Base-by-base conservation (phyloP, 176 grass and related monocot genomes). In the Areca catechu region DNA sequence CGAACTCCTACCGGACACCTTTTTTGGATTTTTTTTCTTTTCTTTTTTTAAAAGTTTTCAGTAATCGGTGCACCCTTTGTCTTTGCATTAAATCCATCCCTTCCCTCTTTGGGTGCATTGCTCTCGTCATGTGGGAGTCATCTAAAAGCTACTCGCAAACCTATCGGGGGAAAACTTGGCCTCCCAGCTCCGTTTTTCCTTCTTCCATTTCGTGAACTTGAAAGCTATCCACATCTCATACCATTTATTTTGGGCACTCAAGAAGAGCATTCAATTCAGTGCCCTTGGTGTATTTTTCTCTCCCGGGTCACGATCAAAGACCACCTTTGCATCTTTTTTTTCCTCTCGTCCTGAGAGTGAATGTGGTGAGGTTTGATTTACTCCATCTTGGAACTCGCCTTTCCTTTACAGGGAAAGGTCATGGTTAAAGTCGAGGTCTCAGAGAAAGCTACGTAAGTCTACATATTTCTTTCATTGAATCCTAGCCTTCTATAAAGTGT, bases 191-290 rank as follows among this genome's bases (percentile, higher is more conserved):
- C 34, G 10, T 2, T 43, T 43, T 43, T 12, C 34, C 60, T 56
- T 27, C 48, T 59, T 24, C 61, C 24, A 21, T 65, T 22, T 62
- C 43, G 67, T 57, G 57, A 67, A 59, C 47, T 57, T 79, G 69
- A 79, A 55, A 73, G 76, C 24, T 50, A 73, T 55, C 61, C 68
- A 72, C 54, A 73, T 49, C 57, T 66, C 72, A 53, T 67, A 58
- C 76, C 63, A 61, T 49, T 61, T 53, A 54, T 47, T 72, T 61
- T 52, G 51, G 76, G 62, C 22, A 72, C 60, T 54, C 60, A 61
- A 53, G 66, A 65, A 62, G 75, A 56, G 77, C 91, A 90, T 96
- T 77, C 75, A 78, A 90, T 79, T 96, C 83, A 90, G 86, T 87
- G 91, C 83, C 70, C 49, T 70, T 70, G 71, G 63, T 70, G 57